phyloP scores from a whole-genome alignment of 805 yeast species.

The Cyberlindnera americana region DNA sequence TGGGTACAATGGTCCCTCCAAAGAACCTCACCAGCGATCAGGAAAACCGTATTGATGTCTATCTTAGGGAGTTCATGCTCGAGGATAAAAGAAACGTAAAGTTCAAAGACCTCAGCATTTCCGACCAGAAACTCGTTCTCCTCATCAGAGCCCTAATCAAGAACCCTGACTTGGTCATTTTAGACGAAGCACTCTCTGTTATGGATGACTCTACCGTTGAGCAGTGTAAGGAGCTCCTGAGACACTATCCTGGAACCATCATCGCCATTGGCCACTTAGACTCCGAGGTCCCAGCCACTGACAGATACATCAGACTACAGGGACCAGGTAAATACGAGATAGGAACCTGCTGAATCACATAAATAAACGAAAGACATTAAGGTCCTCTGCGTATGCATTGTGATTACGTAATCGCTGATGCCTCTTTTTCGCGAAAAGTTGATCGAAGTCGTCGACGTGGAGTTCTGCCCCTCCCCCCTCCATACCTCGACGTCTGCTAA shows the following conservation, averaged over 20 bases:
- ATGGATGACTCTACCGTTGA: slow-evolving; percentile 66
- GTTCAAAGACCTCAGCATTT: slow-evolving; percentile 56
- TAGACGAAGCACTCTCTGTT: slow-evolving; percentile 92
- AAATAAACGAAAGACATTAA: too few species aligned
- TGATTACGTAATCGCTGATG: background rate
- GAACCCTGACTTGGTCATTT: slow-evolving; percentile 69
- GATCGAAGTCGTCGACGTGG: background rate
- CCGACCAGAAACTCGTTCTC: slow-evolving; percentile 74
- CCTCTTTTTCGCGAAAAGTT: background rate
- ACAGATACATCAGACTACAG: slow-evolving; percentile 37
- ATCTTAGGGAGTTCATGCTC: slow-evolving; percentile 45
- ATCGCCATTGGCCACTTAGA: slow-evolving; percentile 76
- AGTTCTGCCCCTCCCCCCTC: background rate
- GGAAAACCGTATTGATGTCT: slow-evolving; percentile 37
- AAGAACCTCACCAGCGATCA: slow-evolving; percentile 36
- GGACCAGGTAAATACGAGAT: slow-evolving; percentile 36
- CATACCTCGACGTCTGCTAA: background rate
- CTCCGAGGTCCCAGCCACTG: slow-evolving; percentile 74
- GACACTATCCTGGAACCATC: slow-evolving; percentile 64
- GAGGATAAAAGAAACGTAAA: slow-evolving; percentile 32
- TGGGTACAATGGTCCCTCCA: slow-evolving; percentile 63
- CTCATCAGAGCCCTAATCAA: slow-evolving; percentile 76
- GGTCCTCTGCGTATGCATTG: too few species aligned
- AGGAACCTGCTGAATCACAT: slow-evolving; percentile 13
- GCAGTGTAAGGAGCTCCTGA: slow-evolving; percentile 49